A percentile compares a stretch with the other conserved stretches of the same genome.
Conservation (phyloP, 257 asterid genomes). For the Rehmannia glutinosa region DNA sequence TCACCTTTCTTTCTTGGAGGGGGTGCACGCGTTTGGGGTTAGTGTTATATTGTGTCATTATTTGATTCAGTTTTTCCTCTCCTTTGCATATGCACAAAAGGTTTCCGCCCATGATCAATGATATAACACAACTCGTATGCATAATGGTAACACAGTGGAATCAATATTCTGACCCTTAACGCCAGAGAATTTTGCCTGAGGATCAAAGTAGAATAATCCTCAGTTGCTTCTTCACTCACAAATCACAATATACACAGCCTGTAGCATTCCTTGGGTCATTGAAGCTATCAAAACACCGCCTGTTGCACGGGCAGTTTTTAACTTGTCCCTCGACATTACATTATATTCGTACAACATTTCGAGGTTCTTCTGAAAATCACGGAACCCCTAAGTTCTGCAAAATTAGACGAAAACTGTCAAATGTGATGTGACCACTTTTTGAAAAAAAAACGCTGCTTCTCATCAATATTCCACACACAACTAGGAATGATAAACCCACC, state of each 20-base stretch:
- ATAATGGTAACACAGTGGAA: too few relatives aligned
- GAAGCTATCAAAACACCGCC: constrained; percentile 23
- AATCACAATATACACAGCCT: not conserved
- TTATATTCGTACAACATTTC: constrained; percentile 45
- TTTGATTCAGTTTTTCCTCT: too few relatives aligned
- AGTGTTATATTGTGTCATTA: too few relatives aligned
- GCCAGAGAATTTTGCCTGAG: not conserved
- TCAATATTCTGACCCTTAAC: too few relatives aligned
- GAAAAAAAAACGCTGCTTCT: not conserved
- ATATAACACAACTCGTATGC: too few relatives aligned
- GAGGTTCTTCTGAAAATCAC: constrained; percentile 50
- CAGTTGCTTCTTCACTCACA: not conserved
- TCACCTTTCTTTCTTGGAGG: too few relatives aligned
- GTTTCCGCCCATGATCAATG: too few relatives aligned
- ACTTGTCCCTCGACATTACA: constrained; percentile 45
- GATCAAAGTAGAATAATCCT: not conserved
- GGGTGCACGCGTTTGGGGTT: too few relatives aligned
- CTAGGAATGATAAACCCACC: too few relatives aligned
- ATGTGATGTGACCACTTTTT: not conserved
- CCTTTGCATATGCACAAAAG: too few relatives aligned
- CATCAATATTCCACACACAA: not conserved
- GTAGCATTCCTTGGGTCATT: not conserved
- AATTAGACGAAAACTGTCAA: constrained; percentile 1
- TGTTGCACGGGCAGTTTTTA: constrained; percentile 32
- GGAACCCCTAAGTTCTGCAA: constrained; percentile 34